A percentile compares a stretch with the other conserved stretches of the same genome.
These are phyloP conservation scores for Neolentinus lepideus DNA, from an alignment of 1,284 basidiomycete genomes.

Conservation along the genomic window DNA sequence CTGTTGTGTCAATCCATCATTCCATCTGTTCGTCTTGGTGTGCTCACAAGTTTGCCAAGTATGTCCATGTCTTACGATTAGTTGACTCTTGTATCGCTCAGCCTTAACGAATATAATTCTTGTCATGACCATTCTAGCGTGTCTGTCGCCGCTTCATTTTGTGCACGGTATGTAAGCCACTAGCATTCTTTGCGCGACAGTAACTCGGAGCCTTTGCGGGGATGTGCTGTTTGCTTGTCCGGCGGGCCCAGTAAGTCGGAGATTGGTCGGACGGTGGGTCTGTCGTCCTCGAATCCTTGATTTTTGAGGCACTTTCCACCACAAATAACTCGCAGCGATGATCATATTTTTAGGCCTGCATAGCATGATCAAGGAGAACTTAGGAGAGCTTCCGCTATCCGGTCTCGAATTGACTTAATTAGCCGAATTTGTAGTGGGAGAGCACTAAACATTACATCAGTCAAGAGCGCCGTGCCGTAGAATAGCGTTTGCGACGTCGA, in stretches of 20 bases:
- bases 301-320: no score
- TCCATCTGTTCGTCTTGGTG: conserved; percentile 10
- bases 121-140: neutral
- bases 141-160: no score
- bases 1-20: conserved; percentile 9
- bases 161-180: no score
- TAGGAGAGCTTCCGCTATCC: no score
- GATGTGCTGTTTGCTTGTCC: no score
- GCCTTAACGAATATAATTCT: neutral
- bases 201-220: no score
- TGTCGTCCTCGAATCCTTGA: no score
- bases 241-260: neutral
- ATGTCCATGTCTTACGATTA: neutral
- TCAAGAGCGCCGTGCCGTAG: neutral
- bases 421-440: neutral
- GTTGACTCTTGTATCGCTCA: neutral
- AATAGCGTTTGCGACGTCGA: no score
- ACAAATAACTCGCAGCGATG: neutral
- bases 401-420: no score
- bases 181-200: no score
- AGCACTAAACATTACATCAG: neutral
- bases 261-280: neutral
- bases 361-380: neutral
- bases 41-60: neutral
- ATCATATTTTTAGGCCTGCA: neutral